These are phyloP conservation scores for Lasiosphaeris hirsuta DNA, from an alignment of 495 filamentous ascomycete genomes.

Conservation along the genomic window DNA sequence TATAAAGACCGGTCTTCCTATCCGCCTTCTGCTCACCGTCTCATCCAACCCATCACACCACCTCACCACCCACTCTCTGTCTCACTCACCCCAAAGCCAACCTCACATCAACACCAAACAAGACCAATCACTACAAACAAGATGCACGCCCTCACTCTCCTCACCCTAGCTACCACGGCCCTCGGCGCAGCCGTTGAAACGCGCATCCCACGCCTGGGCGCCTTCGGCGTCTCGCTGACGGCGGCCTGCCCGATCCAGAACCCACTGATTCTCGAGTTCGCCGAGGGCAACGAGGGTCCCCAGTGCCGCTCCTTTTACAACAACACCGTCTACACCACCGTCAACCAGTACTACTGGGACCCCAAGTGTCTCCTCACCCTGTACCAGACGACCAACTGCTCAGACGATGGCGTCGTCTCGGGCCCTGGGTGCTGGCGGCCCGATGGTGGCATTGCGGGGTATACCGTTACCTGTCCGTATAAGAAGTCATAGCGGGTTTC, in stretches of 20 bases:
- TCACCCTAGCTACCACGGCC: not conserved
- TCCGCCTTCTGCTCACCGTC: no score
- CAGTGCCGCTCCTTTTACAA: slow-evolving; percentile 6
- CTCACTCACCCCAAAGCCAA: no score
- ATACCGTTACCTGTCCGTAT: slow-evolving; percentile 8
- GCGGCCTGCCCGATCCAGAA: not conserved
- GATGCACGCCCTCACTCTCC: not conserved
- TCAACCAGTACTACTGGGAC: slow-evolving; percentile 1
- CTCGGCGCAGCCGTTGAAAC: not conserved
- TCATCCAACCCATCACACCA: no score
- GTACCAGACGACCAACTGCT: slow-evolving; percentile 6
- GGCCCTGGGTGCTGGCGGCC: slow-evolving; percentile 10
- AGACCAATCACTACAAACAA: no score
- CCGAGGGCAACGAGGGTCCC: not conserved
- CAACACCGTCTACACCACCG: not conserved
- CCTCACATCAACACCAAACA: no score
- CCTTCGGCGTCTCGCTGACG: not conserved
- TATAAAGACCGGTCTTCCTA: no score
- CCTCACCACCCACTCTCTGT: no score
- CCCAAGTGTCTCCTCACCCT: slow-evolving; percentile 10
- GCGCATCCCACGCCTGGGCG: not conserved
- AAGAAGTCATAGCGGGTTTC: not conserved
- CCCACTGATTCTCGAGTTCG: not conserved
- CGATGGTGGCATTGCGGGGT: slow-evolving; percentile 9
- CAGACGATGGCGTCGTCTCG: slow-evolving; percentile 1